phyloP scores from a whole-genome alignment of 768 basidiomycete species.

The Podaxis rugospora region DNA sequence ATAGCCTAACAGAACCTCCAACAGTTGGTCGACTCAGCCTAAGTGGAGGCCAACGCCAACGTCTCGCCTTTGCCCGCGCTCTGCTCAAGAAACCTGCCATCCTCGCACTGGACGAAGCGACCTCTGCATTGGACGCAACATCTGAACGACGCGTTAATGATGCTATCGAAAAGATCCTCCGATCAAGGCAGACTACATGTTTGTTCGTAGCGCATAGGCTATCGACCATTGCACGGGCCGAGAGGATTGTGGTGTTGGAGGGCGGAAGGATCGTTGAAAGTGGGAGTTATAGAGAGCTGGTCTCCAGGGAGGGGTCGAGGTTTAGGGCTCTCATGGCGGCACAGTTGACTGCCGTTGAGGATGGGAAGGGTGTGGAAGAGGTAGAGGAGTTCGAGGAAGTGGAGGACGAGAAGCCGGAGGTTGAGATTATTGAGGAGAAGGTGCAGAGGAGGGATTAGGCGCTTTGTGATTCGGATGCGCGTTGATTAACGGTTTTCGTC shows the following conservation, averaged over 20 bases:
- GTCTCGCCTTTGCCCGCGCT: conserved; percentile 81
- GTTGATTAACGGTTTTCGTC: background rate
- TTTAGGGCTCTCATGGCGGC: conserved; percentile 90
- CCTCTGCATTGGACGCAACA: conserved; percentile 83
- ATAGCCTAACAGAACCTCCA: background rate
- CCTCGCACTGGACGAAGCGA: conserved; percentile 86
- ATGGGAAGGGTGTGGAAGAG: conserved; percentile 12
- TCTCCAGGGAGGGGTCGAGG: conserved; percentile 65
- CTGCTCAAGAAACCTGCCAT: conserved; percentile 86
- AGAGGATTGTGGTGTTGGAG: conserved; percentile 87
- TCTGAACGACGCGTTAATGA: conserved; percentile 88
- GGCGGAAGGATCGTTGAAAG: conserved; percentile 79
- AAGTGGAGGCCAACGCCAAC: conserved; percentile 78
- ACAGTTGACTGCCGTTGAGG: conserved; percentile 56
- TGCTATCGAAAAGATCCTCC: conserved; percentile 85
- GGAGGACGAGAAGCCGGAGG: background rate
- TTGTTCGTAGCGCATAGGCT: conserved; percentile 86
- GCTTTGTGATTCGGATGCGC: background rate
- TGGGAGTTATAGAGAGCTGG: conserved; percentile 76
- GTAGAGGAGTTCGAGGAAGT: conserved; percentile 10
- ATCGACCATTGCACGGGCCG: conserved; percentile 87
- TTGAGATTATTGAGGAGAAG: background rate
- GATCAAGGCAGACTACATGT: conserved; percentile 77
- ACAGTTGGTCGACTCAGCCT: conserved; percentile 66
- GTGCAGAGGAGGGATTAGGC: background rate